These are phyloP conservation scores for Boletus fagicola DNA, from an alignment of 768 basidiomycete genomes.

Conservation along the genomic window DNA sequence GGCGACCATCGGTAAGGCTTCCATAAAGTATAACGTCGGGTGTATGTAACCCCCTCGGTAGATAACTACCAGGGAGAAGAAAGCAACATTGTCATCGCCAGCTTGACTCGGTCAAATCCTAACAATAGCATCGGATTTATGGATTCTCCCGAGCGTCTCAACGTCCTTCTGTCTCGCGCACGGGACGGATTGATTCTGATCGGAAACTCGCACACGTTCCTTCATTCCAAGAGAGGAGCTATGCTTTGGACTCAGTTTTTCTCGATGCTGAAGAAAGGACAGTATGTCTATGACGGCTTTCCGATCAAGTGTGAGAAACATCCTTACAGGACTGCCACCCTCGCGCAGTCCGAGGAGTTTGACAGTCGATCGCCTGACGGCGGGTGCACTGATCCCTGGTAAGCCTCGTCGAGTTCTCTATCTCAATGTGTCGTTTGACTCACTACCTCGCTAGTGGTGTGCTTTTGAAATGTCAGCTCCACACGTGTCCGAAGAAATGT, in stretches of 20 bases:
- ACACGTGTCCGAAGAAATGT: conserved; percentile 60
- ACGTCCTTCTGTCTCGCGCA: conserved; percentile 71
- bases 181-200: conserved; percentile 65
- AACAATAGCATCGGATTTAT: conserved; percentile 66
- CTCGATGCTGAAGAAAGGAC: conserved; percentile 36
- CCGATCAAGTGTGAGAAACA: conserved; percentile 61
- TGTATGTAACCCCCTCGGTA: conserved; percentile 22
- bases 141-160: conserved; percentile 65
- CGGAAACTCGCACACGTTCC: conserved; percentile 64
- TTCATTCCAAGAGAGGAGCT: conserved; percentile 49
- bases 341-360: conserved; percentile 48
- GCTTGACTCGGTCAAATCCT: conserved; percentile 60
- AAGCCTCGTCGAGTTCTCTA: conserved; percentile 11
- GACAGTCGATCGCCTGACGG: conserved; percentile 58
- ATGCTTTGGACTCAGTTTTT: conserved; percentile 54
- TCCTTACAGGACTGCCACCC: conserved; percentile 36
- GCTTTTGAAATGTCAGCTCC: conserved; percentile 28
- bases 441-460: conserved; percentile 6
- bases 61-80: conserved; percentile 82
- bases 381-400: conserved; percentile 64
- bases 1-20: conserved; percentile 59
- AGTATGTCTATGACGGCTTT: conserved; percentile 58
- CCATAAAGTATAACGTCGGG: neutral
- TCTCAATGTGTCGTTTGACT: neutral
- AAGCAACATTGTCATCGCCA: conserved; percentile 63